Evolutionary conservation across 306 rosid genomes (phyloP), one percentile per base, ranked within the genome.

Genomic region (Mimosa pudica): DNA sequence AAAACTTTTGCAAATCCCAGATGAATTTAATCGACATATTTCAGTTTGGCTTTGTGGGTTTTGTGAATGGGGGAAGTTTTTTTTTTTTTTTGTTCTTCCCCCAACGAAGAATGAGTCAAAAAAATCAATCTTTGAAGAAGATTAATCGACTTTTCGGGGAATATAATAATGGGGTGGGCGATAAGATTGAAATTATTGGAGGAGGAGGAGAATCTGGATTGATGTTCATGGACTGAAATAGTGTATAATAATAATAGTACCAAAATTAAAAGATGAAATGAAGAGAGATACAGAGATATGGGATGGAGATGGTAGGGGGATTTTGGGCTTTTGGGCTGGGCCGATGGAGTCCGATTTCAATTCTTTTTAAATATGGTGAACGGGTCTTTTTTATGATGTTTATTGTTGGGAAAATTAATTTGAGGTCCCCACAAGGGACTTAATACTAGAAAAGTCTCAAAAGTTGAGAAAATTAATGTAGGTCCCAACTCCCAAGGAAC

Each of bases 21-120:
- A 87, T 2, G 41, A 88, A 91, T 70, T 82, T 74, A 49, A 86
- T 79, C 68, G 86, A 92, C 98, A 93, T 91, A 45, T 42, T 16
- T 16, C 49, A 36, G 5, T 66, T 38, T 11, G 52, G 13, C 42
- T 3, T 38, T 38, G 42, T 38, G 3, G 2, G 13, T 47, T 5
- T 66, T 8, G 30, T 17, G 30, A 14, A 16, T 7, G 71, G 48
- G 71, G 49, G 32, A 10, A 66, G 13, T 24, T 24, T 24, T 24
- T 24, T 24, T 24, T 24, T 24, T 24, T 24, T 24, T 24, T 24
- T 24, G 0, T 24, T 24, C 30, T 24, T 24, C 30, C 30, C 30
- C 30, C 30, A 9, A 41, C 33, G 14, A 68, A 44, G 7, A n/a
- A 68, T 44, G 54, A 44, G 73, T 9, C 17, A 17, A n/a, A 44